phyloP scores from a whole-genome alignment of 2,329 filamentous ascomycete species.

The Mariannaea sp. region DNA sequence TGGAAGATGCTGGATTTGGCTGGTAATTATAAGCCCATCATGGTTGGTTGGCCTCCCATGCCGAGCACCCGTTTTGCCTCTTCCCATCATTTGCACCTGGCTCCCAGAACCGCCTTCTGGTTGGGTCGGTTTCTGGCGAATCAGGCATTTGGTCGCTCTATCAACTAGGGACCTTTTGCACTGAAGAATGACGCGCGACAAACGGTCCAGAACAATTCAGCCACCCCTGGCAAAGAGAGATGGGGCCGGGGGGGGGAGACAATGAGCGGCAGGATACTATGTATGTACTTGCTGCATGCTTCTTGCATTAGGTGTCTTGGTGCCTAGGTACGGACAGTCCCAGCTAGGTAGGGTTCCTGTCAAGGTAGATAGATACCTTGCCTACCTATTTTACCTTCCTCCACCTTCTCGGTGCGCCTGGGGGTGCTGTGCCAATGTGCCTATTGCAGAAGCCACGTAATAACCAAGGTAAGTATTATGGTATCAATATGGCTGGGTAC shows the following conservation, averaged over 20 bases:
- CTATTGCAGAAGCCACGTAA: too few species aligned
- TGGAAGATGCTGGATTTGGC: constrained; percentile 14
- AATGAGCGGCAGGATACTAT: neutral
- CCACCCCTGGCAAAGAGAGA: constrained; percentile 6
- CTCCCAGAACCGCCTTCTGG: constrained; percentile 7
- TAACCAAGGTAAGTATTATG: too few species aligned
- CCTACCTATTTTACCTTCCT: too few species aligned
- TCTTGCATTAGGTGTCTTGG: constrained; percentile 1
- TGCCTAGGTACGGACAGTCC: too few species aligned
- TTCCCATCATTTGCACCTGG: constrained; percentile 3
- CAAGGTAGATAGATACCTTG: too few species aligned
- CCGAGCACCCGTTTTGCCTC: constrained; percentile 15
- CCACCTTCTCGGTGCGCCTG: too few species aligned
- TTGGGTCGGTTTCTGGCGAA: neutral
- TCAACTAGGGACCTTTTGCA: constrained; percentile 15
- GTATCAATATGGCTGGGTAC: too few species aligned
- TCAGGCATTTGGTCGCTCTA: neutral
- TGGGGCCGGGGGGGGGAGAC: neutral
- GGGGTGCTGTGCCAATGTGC: too few species aligned
- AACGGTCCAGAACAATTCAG: constrained; percentile 10
- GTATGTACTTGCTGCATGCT: constrained; percentile 6
- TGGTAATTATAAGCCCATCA: constrained; percentile 4
- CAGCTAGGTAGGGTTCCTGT: too few species aligned
- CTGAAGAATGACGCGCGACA: constrained; percentile 15
- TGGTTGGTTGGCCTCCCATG: constrained; percentile 12